These are phyloP conservation scores for Epichloe hybrida DNA, from an alignment of 2,329 filamentous ascomycete genomes.

Conservation along the genomic window DNA sequence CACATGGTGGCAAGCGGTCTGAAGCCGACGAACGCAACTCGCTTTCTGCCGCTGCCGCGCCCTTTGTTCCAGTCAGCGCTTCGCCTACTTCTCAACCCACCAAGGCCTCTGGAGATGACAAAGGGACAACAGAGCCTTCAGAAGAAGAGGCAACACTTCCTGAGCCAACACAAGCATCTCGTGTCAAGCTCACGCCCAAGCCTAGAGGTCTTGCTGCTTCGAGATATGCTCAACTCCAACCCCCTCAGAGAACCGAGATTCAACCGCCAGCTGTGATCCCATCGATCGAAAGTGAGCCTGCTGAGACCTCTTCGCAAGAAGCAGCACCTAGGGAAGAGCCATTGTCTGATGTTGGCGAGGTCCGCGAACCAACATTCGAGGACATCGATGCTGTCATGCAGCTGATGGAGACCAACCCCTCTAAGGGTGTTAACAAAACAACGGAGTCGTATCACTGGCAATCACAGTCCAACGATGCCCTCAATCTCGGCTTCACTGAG, in stretches of 20 bases:
- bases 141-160: neutral
- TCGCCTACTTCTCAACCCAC: slow-evolving; percentile 12
- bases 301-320: neutral
- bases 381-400: slow-evolving; percentile 92
- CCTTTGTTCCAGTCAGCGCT: slow-evolving; percentile 43
- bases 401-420: slow-evolving; percentile 60
- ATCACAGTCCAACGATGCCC: slow-evolving; percentile 11
- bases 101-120: slow-evolving; percentile 1
- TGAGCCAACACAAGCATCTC: slow-evolving; percentile 10
- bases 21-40: slow-evolving; percentile 35
- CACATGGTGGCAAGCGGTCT: slow-evolving; percentile 29
- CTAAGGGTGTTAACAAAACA: slow-evolving; percentile 58
- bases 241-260: slow-evolving; percentile 11
- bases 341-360: slow-evolving; percentile 5
- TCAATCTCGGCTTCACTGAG: slow-evolving; percentile 34
- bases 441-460: slow-evolving; percentile 32
- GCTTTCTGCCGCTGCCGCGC: slow-evolving; percentile 52
- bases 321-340: neutral
- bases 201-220: slow-evolving; percentile 29
- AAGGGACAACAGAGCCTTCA: neutral
- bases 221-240: slow-evolving; percentile 28
- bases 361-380: slow-evolving; percentile 47
- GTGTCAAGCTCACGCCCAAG: slow-evolving; percentile 22
- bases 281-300: slow-evolving; percentile 16
- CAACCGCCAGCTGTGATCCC: slow-evolving; percentile 16